These are phyloP conservation scores for Macrocybe gigantea DNA, from an alignment of 768 basidiomycete species.

Conservation along the genomic window DNA sequence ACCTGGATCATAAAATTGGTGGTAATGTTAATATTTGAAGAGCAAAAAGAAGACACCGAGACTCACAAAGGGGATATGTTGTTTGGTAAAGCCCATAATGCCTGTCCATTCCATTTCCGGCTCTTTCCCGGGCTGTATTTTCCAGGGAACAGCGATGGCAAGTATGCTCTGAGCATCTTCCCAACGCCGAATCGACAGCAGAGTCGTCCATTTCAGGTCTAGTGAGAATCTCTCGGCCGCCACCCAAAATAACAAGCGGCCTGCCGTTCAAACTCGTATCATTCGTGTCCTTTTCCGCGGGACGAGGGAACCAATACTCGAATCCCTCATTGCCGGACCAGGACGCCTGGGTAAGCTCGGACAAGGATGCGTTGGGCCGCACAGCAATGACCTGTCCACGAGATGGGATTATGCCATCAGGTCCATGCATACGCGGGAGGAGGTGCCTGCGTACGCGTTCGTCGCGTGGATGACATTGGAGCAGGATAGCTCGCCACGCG, in stretches of 20 bases:
- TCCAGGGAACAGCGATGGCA: slow-evolving; percentile 52
- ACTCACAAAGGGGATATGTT: slow-evolving; percentile 62
- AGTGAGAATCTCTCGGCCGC: slow-evolving; percentile 46
- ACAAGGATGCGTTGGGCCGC: slow-evolving; percentile 27
- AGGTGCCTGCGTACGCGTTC: slow-evolving; percentile 78
- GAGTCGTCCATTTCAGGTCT: slow-evolving; percentile 42
- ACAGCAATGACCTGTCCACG: slow-evolving; percentile 62
- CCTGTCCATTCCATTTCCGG: slow-evolving; percentile 88
- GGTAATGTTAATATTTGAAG: background rate
- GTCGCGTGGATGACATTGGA: slow-evolving; percentile 78
- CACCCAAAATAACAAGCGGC: slow-evolving; percentile 71
- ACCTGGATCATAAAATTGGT: slow-evolving; percentile 34
- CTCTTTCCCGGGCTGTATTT: slow-evolving; percentile 36
- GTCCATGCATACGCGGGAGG: slow-evolving; percentile 34
- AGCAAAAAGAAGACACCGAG: slow-evolving; percentile 3
- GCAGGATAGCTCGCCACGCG: slow-evolving; percentile 58
- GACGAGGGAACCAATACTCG: slow-evolving; percentile 82
- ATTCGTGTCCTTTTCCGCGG: slow-evolving; percentile 23
- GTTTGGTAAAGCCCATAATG: slow-evolving; percentile 71
- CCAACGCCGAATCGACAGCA: slow-evolving; percentile 56
- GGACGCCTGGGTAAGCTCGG: slow-evolving; percentile 34
- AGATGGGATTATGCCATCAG: slow-evolving; percentile 53
- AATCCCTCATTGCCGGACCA: slow-evolving; percentile 49
- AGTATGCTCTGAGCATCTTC: slow-evolving; percentile 45
- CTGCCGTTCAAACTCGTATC: too few species aligned